phyloP scores from a whole-genome alignment of 2,329 filamentous ascomycete genomes.

The Microdochium trichocladiopsis region DNA sequence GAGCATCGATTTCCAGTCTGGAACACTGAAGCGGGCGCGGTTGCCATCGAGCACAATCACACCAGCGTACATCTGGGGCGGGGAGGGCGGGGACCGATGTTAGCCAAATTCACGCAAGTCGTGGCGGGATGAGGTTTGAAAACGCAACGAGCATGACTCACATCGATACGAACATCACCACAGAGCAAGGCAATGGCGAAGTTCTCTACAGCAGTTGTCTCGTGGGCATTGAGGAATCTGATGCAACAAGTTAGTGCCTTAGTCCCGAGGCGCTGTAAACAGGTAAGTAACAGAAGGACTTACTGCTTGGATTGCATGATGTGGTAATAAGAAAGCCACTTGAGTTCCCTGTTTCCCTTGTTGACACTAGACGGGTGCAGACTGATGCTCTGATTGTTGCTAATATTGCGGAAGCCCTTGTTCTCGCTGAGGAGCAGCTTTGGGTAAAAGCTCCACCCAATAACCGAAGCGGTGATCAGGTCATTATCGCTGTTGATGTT shows the following conservation, averaged over 20 bases:
- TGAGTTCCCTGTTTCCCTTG: conserved; percentile 58
- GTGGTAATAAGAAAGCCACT: conserved; percentile 91
- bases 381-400: conserved; percentile 86
- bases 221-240: conserved; percentile 81
- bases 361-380: conserved; percentile 88
- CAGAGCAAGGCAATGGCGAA: conserved; percentile 80
- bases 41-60: conserved; percentile 85
- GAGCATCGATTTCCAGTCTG: conserved; percentile 85
- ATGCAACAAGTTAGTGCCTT: conserved; percentile 11
- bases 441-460: conserved; percentile 93
- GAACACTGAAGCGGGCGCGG: conserved; percentile 72
- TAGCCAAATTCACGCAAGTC: too few relatives aligned
- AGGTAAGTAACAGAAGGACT: conserved; percentile 21
- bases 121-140: too few relatives aligned
- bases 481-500: conserved; percentile 77
- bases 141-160: too few relatives aligned
- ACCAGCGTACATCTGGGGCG: conserved; percentile 70
- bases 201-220: conserved; percentile 74
- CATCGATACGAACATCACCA: conserved; percentile 82
- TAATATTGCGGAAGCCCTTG: conserved; percentile 83
- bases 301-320: conserved; percentile 89
- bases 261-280: background rate
- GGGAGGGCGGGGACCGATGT: too few relatives aligned
- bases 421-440: conserved; percentile 77
- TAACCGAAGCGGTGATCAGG: conserved; percentile 68